These are phyloP conservation scores for Phytophthora brassicae DNA, from an alignment of 352 stramenopile genomes.

Conservation along the genomic window DNA sequence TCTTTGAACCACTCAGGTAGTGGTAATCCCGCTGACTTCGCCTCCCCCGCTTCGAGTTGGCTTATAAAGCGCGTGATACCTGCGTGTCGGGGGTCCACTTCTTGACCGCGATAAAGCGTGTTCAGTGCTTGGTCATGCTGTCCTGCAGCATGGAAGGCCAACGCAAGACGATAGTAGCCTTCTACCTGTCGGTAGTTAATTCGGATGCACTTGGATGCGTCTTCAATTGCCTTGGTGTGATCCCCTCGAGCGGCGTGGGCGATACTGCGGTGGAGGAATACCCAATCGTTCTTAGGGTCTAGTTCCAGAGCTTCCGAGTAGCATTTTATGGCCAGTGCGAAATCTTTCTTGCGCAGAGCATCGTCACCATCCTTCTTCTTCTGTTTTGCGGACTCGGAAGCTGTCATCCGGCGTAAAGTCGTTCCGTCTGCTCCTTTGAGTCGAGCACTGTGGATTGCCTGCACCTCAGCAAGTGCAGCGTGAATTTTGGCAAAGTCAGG, in stretches of 20 bases:
- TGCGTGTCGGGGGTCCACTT: slow-evolving; percentile 46
- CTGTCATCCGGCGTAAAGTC: slow-evolving; percentile 30
- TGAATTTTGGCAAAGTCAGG: slow-evolving; percentile 69
- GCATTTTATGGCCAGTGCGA: slow-evolving; percentile 40
- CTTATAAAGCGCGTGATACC: slow-evolving; percentile 51
- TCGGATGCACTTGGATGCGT: slow-evolving; percentile 56
- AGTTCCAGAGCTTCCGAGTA: slow-evolving; percentile 55
- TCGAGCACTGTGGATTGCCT: slow-evolving; percentile 27
- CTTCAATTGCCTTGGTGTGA: slow-evolving; percentile 47
- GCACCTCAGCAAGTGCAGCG: slow-evolving; percentile 55
- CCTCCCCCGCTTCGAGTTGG: slow-evolving; percentile 49
- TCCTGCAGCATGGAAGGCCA: slow-evolving; percentile 43
- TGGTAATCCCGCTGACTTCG: slow-evolving; percentile 34
- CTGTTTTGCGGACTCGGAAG: slow-evolving; percentile 26
- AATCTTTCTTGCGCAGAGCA: slow-evolving; percentile 54
- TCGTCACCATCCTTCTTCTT: slow-evolving; percentile 51
- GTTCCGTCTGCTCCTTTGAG: slow-evolving; percentile 17
- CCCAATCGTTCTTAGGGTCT: slow-evolving; percentile 52
- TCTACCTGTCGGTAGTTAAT: slow-evolving; percentile 64
- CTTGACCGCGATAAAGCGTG: slow-evolving; percentile 53
- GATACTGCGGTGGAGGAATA: slow-evolving; percentile 61
- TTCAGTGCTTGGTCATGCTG: slow-evolving; percentile 57
- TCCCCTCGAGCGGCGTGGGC: slow-evolving; percentile 37
- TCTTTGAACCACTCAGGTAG: slow-evolving; percentile 55
- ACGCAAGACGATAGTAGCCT: slow-evolving; percentile 54